These are phyloP conservation scores for Lodderomyces oxycetoniae DNA, from an alignment of 1,139 yeast species.

Conservation along the genomic window DNA sequence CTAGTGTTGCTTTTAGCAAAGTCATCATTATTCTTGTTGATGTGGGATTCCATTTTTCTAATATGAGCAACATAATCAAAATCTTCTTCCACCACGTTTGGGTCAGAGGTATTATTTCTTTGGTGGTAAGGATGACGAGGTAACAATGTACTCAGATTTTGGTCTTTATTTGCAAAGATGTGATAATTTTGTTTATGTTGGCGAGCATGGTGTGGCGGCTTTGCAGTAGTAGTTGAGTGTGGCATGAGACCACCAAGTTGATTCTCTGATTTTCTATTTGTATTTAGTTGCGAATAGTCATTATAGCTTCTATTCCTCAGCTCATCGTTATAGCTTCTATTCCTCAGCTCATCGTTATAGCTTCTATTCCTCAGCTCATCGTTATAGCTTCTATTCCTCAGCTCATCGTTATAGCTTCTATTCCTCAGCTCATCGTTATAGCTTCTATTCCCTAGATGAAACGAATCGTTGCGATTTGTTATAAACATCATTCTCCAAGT, in stretches of 20 bases:
- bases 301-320: too few species aligned
- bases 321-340: background rate
- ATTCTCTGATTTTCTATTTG: too few species aligned
- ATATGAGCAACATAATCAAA: slow-evolving; percentile 69
- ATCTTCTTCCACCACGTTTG: slow-evolving; percentile 32
- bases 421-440: background rate
- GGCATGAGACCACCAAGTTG: too few species aligned
- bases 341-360: background rate
- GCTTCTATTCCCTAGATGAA: too few species aligned
- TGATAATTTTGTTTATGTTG: background rate
- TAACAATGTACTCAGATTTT: background rate
- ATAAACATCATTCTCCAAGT: slow-evolving; percentile 84
- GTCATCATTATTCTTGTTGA: background rate
- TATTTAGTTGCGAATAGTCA: too few species aligned
- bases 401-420: background rate
- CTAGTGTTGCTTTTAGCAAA: background rate
- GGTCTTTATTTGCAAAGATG: background rate
- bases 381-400: slow-evolving; percentile 21
- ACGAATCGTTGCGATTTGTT: too few species aligned
- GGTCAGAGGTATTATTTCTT: background rate
- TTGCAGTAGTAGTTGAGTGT: slow-evolving; percentile 5
- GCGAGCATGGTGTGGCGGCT: too few species aligned
- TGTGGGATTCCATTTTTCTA: slow-evolving; percentile 32
- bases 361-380: slow-evolving; percentile 19
- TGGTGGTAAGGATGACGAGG: background rate